phyloP scores from a whole-genome alignment of 169 alveolate genomes.

The Plasmodium reichenowi region DNA sequence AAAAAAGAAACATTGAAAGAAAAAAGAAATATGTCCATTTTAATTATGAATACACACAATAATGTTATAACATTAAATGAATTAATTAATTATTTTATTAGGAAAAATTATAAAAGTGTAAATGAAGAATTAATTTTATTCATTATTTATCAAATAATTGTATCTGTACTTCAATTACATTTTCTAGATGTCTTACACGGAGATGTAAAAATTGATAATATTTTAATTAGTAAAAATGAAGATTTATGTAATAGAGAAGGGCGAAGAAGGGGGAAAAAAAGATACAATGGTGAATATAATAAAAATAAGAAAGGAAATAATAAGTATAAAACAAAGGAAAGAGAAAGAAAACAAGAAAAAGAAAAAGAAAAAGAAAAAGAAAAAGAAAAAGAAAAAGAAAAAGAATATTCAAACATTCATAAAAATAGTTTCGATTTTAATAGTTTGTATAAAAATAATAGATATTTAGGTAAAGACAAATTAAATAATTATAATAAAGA shows the following conservation, averaged over 20 bases:
- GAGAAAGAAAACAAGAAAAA: not conserved
- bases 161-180: slow-evolving; percentile 53
- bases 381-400: not conserved
- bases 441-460: not conserved
- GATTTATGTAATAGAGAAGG: not conserved
- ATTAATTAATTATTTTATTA: slow-evolving; percentile 31
- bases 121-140: slow-evolving; percentile 55
- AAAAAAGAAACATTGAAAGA: slow-evolving; percentile 1
- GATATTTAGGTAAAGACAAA: slow-evolving; percentile 9
- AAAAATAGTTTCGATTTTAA: not conserved
- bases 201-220: slow-evolving; percentile 68
- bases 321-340: not conserved
- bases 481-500: slow-evolving; percentile 10
- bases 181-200: slow-evolving; percentile 62
- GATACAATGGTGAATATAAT: not conserved
- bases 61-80: slow-evolving; percentile 53
- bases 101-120: slow-evolving; percentile 31
- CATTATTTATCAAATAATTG: slow-evolving; percentile 47
- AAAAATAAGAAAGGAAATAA: not conserved
- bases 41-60: slow-evolving; percentile 52
- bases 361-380: not conserved
- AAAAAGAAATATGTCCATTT: slow-evolving; percentile 11
- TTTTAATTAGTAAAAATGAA: slow-evolving; percentile 32
- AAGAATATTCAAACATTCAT: not conserved
- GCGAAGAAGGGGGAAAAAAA: not conserved